Base-by-base conservation (phyloP, 176 grass and related monocot genomes). In the Oryza rufipogon region DNA sequence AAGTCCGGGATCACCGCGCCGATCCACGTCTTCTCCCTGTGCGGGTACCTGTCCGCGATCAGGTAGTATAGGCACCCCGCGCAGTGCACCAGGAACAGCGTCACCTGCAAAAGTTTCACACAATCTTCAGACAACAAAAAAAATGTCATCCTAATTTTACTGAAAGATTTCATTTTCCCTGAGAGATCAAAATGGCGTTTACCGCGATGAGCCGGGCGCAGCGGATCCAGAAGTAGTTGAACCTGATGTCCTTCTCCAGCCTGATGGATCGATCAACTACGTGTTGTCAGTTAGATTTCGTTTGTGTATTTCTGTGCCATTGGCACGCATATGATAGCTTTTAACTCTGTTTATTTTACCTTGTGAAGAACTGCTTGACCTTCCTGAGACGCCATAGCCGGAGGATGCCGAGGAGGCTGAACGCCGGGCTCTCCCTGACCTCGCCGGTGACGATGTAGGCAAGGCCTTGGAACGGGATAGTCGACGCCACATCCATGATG, bases 161-260 rank as follows among this genome's bases (percentile, higher is more conserved):
- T 32, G 30, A 32, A 32, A 2, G 30, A 32, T 32, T 32, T 32
- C 30, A 32, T 32, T 38, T 38, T 5, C 5, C 0, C 36, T 44
- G 42, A 44, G 2, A 13, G 36, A 49, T 33, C 38, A 16, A 60
- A n/a, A 71, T 9, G 19, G 16, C 9, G 70, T 77, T 81, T 70
- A 95, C 91, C 58, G 87, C 83, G 20, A 97, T 65, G 67, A 99
- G 93, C 33, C 91, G 85, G 0, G 86, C 71, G 49, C 93, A 87
- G 76, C 93, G 92, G 23, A 99, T 84, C 93, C 91, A 96, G 89
- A 99, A 99, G 84, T 99, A 99, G 91, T 87, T 99, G 96, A 92
- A 96, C 23, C 96, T 79, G 89, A 99, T 99, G 80, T 99, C 96
- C 71, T 99, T 99, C 80, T 99, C 96, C 6, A 99, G 83, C 84